Evolutionary conservation across 768 basidiomycete genomes (phyloP), one percentile per base, ranked within the genome.

Genomic region (Cantharellus cinnabarinus): DNA sequence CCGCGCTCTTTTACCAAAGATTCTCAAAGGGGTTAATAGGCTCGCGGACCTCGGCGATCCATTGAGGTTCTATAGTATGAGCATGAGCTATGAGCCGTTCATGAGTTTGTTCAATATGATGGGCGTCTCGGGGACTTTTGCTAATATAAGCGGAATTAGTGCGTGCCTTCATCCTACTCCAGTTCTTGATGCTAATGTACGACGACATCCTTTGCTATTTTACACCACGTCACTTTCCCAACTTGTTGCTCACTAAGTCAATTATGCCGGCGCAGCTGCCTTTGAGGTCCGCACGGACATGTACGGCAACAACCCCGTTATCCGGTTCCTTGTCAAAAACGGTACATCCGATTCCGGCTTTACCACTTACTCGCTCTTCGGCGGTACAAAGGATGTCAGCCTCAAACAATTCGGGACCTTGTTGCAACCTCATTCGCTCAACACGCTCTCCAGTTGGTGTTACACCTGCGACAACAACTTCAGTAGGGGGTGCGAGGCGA

Each of bases 31-130:
- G 5, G 77, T 91, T 58, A 78, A 84, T 66, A 81, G 80, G 65
- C 82, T 93, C 68, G 78, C 83, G 51, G 85, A 81, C 74, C 79
- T 82, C 65, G 79, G 76, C 62, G 83, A 87, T 71, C 82, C 85
- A 51, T 78, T 90, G 57, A 82, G 85, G 65, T 77, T 91, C 71
- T 74, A 83, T 70, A 68, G 89, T 63, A 74, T 87, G 64, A 79
- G 85, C 71, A 82, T 82, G 14, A 85, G 85, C 62, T 91, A 91
- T 75, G 88, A 90, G 69, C 82, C 89, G 10, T 88, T 93, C 78
- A 81, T 90, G 66, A 89, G 86, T 3, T 75, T 91, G 69, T 85
- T 91, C 78, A 83, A 84, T 68, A 80, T 88, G 78, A 84, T 82
- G 0, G 75, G 77, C 2, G 74, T 76, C 35, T 75, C 76, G 5